Percentiles rank a stretch among this genome's conserved stretches.
These are phyloP conservation scores for Paramecium sexaurelia DNA, from an alignment of 73 alveolate genomes.

Conservation along the genomic window DNA sequence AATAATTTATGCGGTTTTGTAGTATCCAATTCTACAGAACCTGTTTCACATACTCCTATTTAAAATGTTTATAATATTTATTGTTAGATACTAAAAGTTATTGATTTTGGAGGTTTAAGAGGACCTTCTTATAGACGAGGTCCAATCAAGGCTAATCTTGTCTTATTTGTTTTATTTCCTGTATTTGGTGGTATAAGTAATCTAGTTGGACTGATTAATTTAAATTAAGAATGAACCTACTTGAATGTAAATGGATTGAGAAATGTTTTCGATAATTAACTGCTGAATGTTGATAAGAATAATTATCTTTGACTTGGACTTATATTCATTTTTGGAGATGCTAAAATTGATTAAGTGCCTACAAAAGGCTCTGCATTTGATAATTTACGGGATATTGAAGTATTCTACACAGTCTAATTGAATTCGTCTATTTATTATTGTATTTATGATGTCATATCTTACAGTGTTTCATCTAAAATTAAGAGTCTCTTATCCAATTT, in stretches of 20 bases:
- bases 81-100: neutral
- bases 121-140: constrained; percentile 38
- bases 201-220: constrained; percentile 27
- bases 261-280: neutral
- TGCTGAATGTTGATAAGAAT: neutral
- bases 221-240: neutral
- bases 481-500: neutral
- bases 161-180: neutral
- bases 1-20: constrained; percentile 15
- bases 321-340: neutral
- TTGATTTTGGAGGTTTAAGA: constrained; percentile 35
- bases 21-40: constrained; percentile 9
- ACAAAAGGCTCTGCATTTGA: neutral
- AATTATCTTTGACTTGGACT: constrained; percentile 27
- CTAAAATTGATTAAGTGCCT: neutral
- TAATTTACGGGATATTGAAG: neutral
- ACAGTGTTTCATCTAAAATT: neutral
- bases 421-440: neutral
- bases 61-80: neutral
- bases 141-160: constrained; percentile 11
- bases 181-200: neutral
- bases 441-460: neutral
- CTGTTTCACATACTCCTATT: constrained; percentile 43
- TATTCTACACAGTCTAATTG: neutral
- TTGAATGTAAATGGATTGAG: constrained; percentile 24